phyloP scores from a whole-genome alignment of 129 eudicot species.

The Glebionis coronaria region DNA sequence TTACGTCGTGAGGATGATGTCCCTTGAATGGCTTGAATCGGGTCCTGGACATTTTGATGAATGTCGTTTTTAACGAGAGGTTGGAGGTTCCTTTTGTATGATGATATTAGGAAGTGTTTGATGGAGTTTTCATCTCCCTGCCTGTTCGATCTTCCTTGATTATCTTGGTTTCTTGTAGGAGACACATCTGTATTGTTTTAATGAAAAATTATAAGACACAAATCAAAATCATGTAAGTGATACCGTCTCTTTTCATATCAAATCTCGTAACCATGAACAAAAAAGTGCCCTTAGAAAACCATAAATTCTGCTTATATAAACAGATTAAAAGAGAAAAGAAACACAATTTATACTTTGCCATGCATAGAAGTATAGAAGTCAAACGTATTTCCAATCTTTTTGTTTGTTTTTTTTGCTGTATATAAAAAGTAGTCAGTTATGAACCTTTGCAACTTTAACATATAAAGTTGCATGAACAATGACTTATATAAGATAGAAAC shows the following conservation, averaged over 20 bases:
- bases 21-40: slow-evolving; percentile 11
- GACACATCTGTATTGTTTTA: slow-evolving; percentile 41
- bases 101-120: slow-evolving; percentile 43
- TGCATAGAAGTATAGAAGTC: no score
- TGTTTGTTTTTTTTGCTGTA: no score
- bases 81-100: slow-evolving; percentile 51
- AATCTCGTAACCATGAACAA: not conserved
- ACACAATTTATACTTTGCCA: no score
- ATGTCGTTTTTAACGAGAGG: slow-evolving; percentile 53
- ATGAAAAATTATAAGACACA: not conserved
- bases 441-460: no score
- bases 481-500: no score
- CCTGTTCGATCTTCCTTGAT: slow-evolving; percentile 21
- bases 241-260: not conserved
- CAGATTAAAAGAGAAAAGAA: no score
- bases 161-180: slow-evolving; percentile 40
- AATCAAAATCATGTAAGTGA: not conserved
- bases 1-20: slow-evolving; percentile 46
- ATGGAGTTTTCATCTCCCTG: slow-evolving; percentile 39
- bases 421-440: no score
- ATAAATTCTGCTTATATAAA: not conserved
- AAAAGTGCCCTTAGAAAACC: not conserved
- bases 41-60: slow-evolving; percentile 14
- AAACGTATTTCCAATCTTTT: no score
- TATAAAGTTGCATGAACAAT: no score